Conservation (phyloP, 225 moss, liverwort and hornwort genomes). For the Ulota crispa region DNA sequence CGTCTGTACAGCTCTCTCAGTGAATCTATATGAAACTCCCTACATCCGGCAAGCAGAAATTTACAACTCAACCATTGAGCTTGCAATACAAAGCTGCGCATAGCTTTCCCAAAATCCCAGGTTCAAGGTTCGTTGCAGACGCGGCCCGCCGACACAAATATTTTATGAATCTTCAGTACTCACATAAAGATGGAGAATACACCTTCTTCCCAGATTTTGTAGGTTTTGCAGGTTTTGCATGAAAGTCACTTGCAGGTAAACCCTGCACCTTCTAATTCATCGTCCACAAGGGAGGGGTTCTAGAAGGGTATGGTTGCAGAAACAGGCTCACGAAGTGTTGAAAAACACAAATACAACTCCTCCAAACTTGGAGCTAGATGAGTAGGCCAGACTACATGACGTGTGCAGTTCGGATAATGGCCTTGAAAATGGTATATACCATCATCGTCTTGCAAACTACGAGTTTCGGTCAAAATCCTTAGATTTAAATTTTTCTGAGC, state of each 20-base stretch:
- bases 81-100: neutral
- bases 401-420: neutral
- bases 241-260: neutral
- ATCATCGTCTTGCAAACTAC: neutral
- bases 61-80: conserved; percentile 20
- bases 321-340: neutral
- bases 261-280: conserved; percentile 5
- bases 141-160: neutral
- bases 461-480: conserved; percentile 20
- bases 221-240: neutral
- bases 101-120: neutral
- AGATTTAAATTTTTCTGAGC: neutral
- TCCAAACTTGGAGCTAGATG: neutral
- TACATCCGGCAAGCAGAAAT: conserved; percentile 1
- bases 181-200: neutral
- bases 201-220: neutral
- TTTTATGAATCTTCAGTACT: neutral
- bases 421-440: neutral
- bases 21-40: conserved; percentile 20
- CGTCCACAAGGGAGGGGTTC: neutral
- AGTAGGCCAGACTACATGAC: neutral
- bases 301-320: neutral
- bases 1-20: conserved; percentile 39
- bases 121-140: neutral
- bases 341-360: neutral